Evolutionary conservation across 1,284 basidiomycete species (phyloP).

Genomic region (Moesziomyces aphidis): DNA sequence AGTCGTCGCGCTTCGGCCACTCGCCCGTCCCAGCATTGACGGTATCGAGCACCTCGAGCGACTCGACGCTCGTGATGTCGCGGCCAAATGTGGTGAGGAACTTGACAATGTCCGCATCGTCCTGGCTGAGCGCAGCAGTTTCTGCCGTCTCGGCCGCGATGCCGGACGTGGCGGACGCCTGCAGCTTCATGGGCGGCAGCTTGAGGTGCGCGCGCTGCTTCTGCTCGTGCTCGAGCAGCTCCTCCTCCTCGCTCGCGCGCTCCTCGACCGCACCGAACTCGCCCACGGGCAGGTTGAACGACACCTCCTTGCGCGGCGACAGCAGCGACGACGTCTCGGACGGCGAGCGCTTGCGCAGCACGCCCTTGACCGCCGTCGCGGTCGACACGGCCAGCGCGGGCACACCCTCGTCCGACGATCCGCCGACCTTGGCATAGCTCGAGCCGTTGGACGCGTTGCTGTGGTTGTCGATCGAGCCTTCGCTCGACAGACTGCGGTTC

Average conservation of each 20-base stretch:
- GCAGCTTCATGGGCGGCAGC: conserved; percentile 39
- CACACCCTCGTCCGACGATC: conserved; percentile 28
- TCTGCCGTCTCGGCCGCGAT: neutral
- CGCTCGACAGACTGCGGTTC: conserved; percentile 38
- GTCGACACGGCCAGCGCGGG: conserved; percentile 11
- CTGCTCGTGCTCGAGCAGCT: conserved; percentile 42
- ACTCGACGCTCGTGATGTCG: conserved; percentile 34
- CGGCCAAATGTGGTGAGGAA: conserved; percentile 49
- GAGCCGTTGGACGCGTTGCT: conserved; percentile 41
- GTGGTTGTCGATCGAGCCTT: conserved; percentile 40
- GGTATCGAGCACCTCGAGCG: conserved; percentile 40
- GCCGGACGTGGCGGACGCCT: neutral
- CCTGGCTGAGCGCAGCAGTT: conserved; percentile 7
- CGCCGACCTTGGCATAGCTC: conserved; percentile 35
- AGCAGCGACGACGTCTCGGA: conserved; percentile 10
- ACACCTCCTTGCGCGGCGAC: conserved; percentile 39
- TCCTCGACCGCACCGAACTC: conserved; percentile 16
- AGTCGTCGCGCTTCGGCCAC: conserved; percentile 36
- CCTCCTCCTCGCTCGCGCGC: conserved; percentile 16
- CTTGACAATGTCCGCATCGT: conserved; percentile 41
- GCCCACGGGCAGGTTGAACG: conserved; percentile 26
- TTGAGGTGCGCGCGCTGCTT: conserved; percentile 33
- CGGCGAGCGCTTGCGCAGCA: conserved; percentile 30
- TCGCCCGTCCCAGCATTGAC: conserved; percentile 16
- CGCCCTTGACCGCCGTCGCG: conserved; percentile 19